Conservation (phyloP, 1,139 yeast genomes). For the Kurtzmaniella quercitrusa region DNA sequence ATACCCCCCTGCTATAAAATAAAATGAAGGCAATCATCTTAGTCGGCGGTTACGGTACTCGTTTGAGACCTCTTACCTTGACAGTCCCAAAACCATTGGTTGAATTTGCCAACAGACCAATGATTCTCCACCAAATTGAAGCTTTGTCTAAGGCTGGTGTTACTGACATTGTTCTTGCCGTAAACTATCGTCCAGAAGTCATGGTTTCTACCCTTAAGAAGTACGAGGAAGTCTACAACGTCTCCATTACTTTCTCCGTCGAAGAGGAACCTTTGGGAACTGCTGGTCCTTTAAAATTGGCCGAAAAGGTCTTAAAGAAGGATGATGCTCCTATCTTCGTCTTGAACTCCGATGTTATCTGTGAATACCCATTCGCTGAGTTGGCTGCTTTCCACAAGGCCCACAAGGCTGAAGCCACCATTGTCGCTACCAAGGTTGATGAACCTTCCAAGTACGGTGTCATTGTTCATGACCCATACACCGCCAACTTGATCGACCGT, state of each 20-base stretch:
- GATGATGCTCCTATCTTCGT: slow-evolving; percentile 97
- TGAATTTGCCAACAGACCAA: slow-evolving; percentile 97
- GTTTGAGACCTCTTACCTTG: slow-evolving; percentile 97
- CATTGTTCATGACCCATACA: slow-evolving; percentile 91
- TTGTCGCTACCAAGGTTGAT: slow-evolving; percentile 98
- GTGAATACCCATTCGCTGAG: slow-evolving; percentile 96
- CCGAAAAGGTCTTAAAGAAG: slow-evolving; percentile 89
- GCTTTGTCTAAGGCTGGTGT: slow-evolving; percentile 98
- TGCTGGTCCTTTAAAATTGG: slow-evolving; percentile 98
- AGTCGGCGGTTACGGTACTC: slow-evolving; percentile 99
- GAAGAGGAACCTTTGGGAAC: slow-evolving; percentile 99
- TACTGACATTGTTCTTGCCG: slow-evolving; percentile 97
- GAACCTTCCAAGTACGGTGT: slow-evolving; percentile 99
- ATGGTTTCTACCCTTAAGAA: slow-evolving; percentile 94
- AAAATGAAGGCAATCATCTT: slow-evolving; percentile 95
- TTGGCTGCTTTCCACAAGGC: slow-evolving; percentile 88
- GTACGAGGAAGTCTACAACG: slow-evolving; percentile 94
- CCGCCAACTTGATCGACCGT: slow-evolving; percentile 92
- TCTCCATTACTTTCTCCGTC: slow-evolving; percentile 91
- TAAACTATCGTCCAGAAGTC: slow-evolving; percentile 98
- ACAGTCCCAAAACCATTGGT: slow-evolving; percentile 98
- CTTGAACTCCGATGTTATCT: slow-evolving; percentile 95
- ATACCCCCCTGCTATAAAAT: too few relatives aligned
- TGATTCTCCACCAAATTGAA: slow-evolving; percentile 96
- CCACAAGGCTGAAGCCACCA: slow-evolving; percentile 97